Evolutionary conservation across 305 asterid species (phyloP), one percentile per base, ranked within the genome.

Genomic region (Fraxinus baroniana): DNA sequence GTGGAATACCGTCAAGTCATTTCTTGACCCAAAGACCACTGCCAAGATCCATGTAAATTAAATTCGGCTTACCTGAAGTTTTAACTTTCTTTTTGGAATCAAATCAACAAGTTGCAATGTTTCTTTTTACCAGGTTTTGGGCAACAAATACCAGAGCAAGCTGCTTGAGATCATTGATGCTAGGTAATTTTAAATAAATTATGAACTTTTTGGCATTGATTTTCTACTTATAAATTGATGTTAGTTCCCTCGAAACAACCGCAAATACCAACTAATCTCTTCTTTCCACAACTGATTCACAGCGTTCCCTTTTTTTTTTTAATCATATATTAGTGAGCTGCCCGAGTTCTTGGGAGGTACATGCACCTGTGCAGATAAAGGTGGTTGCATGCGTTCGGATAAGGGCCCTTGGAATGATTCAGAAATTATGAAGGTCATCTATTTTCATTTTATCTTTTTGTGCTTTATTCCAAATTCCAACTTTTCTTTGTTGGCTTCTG

Each of bases 341-440:
- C 99, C 98, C 28, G 98, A 95, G 49, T 92, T 94, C 89, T 90
- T 97, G 90, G 98, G 99, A 0, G 99, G 99, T 30, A 92, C 94
- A n/a, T 97, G 99, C 90, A 92, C 95, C 62, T 97, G 99, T 55
- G 90, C 86, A 44, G 98, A 92, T 28, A 91, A 86, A 78, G 99
- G 98, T 9, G 97, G 98, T 28, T 97, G 99, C 74, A 89, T 93
- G 98, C 84, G 85, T 74, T 93, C 98, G 0, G 99, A 97, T 87
- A 97, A 88, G 89, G 99, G 98, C 30, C 98, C 99, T 66, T 97
- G 99, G 99, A 92, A 97, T 64, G 96, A 97, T 80, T 84, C 92
- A 28, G 98, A 94, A 3, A 90, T 92, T 77, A 92, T 97, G 95
- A 97, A 95, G 99, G 98, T 95, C 76, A 74, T 77, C 64, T 74